Evolutionary conservation across 2,329 filamentous ascomycete species (phyloP).

Genomic region (Allantophomopsis lycopodina): DNA sequence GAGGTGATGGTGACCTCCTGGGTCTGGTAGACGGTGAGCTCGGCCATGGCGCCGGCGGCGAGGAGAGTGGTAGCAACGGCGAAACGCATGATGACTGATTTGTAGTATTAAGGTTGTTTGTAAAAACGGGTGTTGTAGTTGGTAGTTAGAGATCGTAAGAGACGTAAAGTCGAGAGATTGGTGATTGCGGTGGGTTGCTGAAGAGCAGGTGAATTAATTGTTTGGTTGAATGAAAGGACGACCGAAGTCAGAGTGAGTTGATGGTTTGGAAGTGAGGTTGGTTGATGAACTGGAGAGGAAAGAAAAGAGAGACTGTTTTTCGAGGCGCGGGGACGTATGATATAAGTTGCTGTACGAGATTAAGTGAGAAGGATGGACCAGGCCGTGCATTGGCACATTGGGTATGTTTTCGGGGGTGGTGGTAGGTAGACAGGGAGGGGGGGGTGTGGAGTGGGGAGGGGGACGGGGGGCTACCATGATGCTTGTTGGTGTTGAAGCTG

Average conservation of each 20-base stretch:
- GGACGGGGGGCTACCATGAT: too few relatives aligned
- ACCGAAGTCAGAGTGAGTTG: slow-evolving; percentile 15
- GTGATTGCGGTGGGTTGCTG: slow-evolving; percentile 3
- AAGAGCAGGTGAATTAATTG: slow-evolving; percentile 8
- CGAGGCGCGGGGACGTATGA: too few relatives aligned
- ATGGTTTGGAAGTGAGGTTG: slow-evolving; percentile 9
- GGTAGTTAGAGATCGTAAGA: slow-evolving; percentile 1
- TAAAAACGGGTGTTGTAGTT: slow-evolving; percentile 4
- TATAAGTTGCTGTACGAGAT: too few relatives aligned
- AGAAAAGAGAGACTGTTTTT: not conserved
- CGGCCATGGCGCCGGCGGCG: slow-evolving; percentile 18
- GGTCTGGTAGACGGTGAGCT: slow-evolving; percentile 30
- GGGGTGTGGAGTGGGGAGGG: too few relatives aligned
- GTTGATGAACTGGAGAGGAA: slow-evolving; percentile 11
- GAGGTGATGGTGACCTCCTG: slow-evolving; percentile 37
- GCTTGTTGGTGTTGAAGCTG: too few relatives aligned
- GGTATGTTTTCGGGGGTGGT: too few relatives aligned
- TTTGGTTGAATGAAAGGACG: slow-evolving; percentile 17
- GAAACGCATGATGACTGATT: slow-evolving; percentile 24
- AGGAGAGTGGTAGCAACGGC: slow-evolving; percentile 17
- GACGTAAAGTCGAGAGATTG: too few relatives aligned
- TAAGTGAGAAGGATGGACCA: too few relatives aligned
- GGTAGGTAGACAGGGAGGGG: too few relatives aligned
- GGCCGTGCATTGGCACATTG: too few relatives aligned
- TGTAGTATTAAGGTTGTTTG: slow-evolving; percentile 2